phyloP scores from a whole-genome alignment of 768 basidiomycete species.

The Termitomyces bulborhizus region DNA sequence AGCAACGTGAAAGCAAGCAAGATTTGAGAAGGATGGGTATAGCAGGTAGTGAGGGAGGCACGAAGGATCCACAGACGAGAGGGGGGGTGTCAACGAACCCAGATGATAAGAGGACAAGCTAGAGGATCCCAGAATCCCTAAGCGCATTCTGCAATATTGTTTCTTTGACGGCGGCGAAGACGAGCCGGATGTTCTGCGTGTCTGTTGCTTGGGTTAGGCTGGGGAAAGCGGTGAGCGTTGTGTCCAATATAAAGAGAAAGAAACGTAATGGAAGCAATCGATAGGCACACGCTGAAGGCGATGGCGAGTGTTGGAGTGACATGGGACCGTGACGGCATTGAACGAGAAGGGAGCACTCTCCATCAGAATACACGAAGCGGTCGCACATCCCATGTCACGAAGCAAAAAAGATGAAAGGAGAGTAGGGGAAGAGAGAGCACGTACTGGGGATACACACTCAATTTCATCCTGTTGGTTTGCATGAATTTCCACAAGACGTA shows the following conservation, averaged over 20 bases:
- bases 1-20: not conserved
- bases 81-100: no score
- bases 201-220: conserved; percentile 17
- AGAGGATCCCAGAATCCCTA: conserved; percentile 12
- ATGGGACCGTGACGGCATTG: not conserved
- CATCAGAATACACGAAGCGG: not conserved
- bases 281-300: not conserved
- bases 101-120: not conserved
- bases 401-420: not conserved
- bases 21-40: not conserved
- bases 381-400: not conserved
- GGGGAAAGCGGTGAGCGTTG: not conserved
- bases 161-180: conserved; percentile 14
- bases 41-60: not conserved
- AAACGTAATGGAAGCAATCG: no score
- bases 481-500: conserved; percentile 95
- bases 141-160: conserved; percentile 13
- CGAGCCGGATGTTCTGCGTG: conserved; percentile 11
- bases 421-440: conserved; percentile 21
- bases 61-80: not conserved
- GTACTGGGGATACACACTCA: conserved; percentile 90
- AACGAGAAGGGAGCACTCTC: no score
- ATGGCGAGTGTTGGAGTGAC: not conserved
- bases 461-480: conserved; percentile 77
- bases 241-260: not conserved